phyloP scores from a whole-genome alignment of 1,139 yeast species.

The Diutina pseudorugosa region DNA sequence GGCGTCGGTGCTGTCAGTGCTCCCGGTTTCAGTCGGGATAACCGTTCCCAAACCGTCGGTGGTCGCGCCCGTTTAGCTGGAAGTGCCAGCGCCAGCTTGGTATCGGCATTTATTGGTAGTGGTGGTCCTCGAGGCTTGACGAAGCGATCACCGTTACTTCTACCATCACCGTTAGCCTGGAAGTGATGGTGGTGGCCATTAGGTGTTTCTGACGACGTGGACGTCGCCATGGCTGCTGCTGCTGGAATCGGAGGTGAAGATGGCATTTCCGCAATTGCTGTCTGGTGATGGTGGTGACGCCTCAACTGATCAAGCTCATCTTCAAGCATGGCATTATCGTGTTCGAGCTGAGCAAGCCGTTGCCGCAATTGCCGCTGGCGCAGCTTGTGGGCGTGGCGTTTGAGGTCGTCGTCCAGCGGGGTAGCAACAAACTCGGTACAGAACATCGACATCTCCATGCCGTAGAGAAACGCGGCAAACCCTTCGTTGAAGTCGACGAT shows the following conservation, averaged over 20 bases:
- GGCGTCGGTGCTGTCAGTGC: background rate
- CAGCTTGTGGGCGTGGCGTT: background rate
- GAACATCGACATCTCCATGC: slow-evolving; percentile 53
- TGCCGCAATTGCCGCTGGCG: background rate
- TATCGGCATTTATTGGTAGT: background rate
- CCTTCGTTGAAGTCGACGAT: slow-evolving; percentile 48
- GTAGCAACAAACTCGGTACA: slow-evolving; percentile 37
- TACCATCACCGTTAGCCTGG: too few relatives aligned
- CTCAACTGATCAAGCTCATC: background rate
- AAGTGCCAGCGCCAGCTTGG: background rate
- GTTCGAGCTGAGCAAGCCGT: background rate
- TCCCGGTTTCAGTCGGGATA: background rate
- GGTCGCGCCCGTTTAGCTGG: background rate
- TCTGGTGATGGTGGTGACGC: too few relatives aligned
- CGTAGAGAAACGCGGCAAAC: slow-evolving; percentile 48
- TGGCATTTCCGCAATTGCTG: background rate
- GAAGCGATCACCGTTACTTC: background rate
- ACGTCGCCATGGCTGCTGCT: too few relatives aligned
- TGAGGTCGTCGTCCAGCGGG: background rate
- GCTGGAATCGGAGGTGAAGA: background rate
- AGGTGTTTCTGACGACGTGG: background rate
- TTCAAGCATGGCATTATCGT: background rate
- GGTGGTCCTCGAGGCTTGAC: background rate
- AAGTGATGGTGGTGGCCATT: too few relatives aligned
- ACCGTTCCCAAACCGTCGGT: background rate